A percentile compares a stretch with the other conserved stretches of the same genome.
These are phyloP conservation scores for Avena sativa DNA, from an alignment of 176 grass and related monocot genomes.

Conservation along the genomic window DNA sequence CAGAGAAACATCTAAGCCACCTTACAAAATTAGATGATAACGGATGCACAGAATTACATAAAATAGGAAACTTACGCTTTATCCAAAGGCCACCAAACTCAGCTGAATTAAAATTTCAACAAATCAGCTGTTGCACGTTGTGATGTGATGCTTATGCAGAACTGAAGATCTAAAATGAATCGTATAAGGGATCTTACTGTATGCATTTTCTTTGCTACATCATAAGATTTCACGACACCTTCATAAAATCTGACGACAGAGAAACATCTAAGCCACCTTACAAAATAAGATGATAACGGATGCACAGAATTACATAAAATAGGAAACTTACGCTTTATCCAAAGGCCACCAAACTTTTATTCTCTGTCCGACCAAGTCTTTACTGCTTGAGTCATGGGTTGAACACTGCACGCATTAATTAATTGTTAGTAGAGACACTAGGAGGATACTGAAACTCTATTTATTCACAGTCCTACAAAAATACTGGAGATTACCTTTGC, in stretches of 20 bases:
- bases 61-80: constrained; percentile 64
- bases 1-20: constrained; percentile 6
- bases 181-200: constrained; percentile 52
- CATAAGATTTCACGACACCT: constrained; percentile 76
- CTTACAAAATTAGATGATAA: constrained; percentile 38
- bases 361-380: constrained; percentile 64
- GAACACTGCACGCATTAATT: constrained; percentile 71
- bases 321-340: constrained; percentile 78
- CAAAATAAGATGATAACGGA: constrained; percentile 35
- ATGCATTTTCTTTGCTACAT: constrained; percentile 74
- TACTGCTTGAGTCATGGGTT: constrained; percentile 49
- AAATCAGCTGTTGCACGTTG: no score
- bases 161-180: not conserved
- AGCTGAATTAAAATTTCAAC: no score
- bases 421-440: constrained; percentile 35
- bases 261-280: constrained; percentile 21
- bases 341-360: constrained; percentile 99
- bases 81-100: constrained; percentile 99
- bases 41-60: constrained; percentile 31
- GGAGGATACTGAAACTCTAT: constrained; percentile 30
- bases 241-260: constrained; percentile 75
- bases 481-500: constrained; percentile 68
- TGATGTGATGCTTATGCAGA: no score
- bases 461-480: not conserved
- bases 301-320: constrained; percentile 33